Evolutionary conservation across 148 eudicot genomes (phyloP), one percentile per base, ranked within the genome.

Genomic region (Chenopodium suecicum): DNA sequence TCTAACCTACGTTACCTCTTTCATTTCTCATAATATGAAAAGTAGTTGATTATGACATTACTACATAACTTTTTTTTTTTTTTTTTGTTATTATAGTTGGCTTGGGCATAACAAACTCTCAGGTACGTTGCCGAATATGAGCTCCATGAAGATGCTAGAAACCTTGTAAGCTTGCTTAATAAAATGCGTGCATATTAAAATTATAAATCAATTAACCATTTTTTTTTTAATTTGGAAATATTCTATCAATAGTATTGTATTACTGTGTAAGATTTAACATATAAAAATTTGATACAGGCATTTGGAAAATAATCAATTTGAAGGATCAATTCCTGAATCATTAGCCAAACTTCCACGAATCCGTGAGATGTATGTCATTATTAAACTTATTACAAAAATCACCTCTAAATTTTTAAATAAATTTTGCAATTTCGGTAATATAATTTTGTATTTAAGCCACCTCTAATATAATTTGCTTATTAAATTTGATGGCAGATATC

Each of bases 281-380:
- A 12, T 13, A 5, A 20, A 19, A 41, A 22, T 1, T 16, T 79
- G 66, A 17, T 75, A n/a, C 54, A 95, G 98, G 91, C 92, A 95
- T 85, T 87, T 95, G 87, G 97, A 95, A 85, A 80, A 86, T 74
- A 95, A 95, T 80, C 91, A 91, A 77, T 75, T 95, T 13, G 84
- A 90, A 85, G 98, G 98, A 83, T 16, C 86, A 25, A 87, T 93
- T 65, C 98, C 98, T 0, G 80, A 84, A 75, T 89, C 97, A 19
- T 62, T 95, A 56, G 91, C 84, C 50, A 58, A 74, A 44, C 91
- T 95, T 70, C 92, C 94, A 74, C 86, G 79, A 29, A 90, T 95
- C 47, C 88, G 70, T 34, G 94, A 95, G 84, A 71, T 93, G 98
- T 95, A 93, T 23, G 63, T 16, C 25, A 66, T 14, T 29, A 70